These are phyloP conservation scores for Carex cristatella DNA, from an alignment of 176 grass and related monocot genomes.

Conservation along the genomic window DNA sequence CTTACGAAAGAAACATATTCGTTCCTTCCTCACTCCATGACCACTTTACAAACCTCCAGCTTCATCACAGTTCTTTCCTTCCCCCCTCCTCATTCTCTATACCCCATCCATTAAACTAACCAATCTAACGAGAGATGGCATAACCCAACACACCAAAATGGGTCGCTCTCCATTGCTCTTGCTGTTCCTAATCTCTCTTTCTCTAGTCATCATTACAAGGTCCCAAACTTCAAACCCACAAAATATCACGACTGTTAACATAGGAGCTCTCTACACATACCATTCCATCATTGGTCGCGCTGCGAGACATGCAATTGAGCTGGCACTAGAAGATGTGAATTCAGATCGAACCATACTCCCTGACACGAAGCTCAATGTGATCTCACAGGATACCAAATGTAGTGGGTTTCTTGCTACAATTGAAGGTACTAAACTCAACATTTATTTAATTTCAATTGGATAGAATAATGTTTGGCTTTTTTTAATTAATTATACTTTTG, in stretches of 20 bases:
- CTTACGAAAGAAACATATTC: not conserved
- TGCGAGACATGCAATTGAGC: slow-evolving; percentile 52
- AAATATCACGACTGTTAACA: slow-evolving; percentile 19
- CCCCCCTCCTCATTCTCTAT: not conserved
- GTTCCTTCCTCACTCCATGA: not conserved
- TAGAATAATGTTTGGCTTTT: not conserved
- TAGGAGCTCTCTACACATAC: slow-evolving; percentile 72
- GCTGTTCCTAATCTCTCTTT: slow-evolving; percentile 1
- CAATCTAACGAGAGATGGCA: not conserved
- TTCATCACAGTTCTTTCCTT: slow-evolving; percentile 12
- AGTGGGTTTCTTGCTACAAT: slow-evolving; percentile 68
- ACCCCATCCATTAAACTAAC: not conserved
- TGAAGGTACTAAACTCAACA: slow-evolving; percentile 40
- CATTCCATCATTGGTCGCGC: slow-evolving; percentile 68
- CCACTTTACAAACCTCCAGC: not conserved
- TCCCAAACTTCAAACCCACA: slow-evolving; percentile 12
- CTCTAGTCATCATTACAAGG: not conserved
- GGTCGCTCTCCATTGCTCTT: not conserved
- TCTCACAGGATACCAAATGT: slow-evolving; percentile 74
- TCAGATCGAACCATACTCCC: slow-evolving; percentile 47
- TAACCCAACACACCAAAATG: slow-evolving; percentile 3
- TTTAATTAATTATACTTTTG: not conserved
- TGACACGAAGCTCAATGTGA: slow-evolving; percentile 41
- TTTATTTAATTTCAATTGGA: not conserved
- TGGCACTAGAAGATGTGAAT: slow-evolving; percentile 76